Percentiles rank a stretch among this genome's conserved stretches.
Evolutionary conservation across 192 early-diverging fungal genomes (phyloP).

Genomic region (Entophlyctis luteolus): DNA sequence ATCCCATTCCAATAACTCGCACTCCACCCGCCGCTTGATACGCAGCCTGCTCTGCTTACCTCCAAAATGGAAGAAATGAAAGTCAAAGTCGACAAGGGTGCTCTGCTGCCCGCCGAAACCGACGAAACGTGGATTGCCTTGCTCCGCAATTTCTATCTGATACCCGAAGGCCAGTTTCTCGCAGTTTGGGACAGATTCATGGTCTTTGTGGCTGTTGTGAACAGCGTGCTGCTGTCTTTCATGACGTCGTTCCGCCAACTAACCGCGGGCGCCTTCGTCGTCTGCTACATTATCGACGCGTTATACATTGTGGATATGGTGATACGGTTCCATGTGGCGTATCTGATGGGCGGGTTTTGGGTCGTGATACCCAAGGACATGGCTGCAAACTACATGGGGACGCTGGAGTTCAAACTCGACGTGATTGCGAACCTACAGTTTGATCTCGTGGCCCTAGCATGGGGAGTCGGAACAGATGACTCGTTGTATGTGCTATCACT

Average conservation of each 20-base stretch:
- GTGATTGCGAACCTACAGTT: slow-evolving; percentile 36
- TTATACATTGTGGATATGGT: slow-evolving; percentile 43
- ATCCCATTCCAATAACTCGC: too few relatives aligned
- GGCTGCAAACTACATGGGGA: slow-evolving; percentile 39
- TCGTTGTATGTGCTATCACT: slow-evolving; percentile 20
- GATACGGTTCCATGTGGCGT: slow-evolving; percentile 48
- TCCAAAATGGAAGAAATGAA: too few relatives aligned
- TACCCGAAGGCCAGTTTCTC: slow-evolving; percentile 42
- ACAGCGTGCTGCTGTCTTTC: slow-evolving; percentile 39
- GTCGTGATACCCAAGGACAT: slow-evolving; percentile 53
- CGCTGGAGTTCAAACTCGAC: slow-evolving; percentile 43
- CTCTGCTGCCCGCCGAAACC: slow-evolving; percentile 15
- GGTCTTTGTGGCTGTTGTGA: slow-evolving; percentile 37
- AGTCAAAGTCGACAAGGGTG: slow-evolving; percentile 18
- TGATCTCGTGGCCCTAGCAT: slow-evolving; percentile 37
- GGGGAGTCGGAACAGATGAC: slow-evolving; percentile 14
- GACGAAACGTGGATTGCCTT: slow-evolving; percentile 29
- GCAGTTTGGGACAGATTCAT: slow-evolving; percentile 39
- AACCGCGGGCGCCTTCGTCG: slow-evolving; percentile 26
- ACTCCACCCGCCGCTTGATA: too few relatives aligned
- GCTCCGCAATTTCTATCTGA: slow-evolving; percentile 38
- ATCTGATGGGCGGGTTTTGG: slow-evolving; percentile 48
- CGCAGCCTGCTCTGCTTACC: too few relatives aligned
- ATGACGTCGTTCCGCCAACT: slow-evolving; percentile 46
- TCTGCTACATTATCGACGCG: slow-evolving; percentile 41